Evolutionary conservation across 2,329 filamentous ascomycete genomes (phyloP), one percentile per base, ranked within the genome.

Genomic region (Sporothrix phasma): DNA sequence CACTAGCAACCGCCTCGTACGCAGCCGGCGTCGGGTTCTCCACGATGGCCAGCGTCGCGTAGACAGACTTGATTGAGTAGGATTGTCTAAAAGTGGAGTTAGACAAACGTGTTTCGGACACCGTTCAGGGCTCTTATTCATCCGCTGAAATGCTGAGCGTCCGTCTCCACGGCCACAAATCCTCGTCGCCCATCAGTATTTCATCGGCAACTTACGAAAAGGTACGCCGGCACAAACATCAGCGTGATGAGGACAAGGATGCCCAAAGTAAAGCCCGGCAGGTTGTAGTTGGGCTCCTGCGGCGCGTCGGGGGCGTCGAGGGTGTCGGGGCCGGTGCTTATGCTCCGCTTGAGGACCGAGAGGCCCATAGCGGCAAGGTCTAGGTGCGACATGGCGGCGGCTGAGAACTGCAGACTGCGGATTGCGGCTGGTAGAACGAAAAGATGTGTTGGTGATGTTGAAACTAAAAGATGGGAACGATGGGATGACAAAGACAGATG

Each of bases 1-100:
- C 74, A 11, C 79, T 73, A 51, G 78, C 72, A 53, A 85, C 72
- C 61, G 81, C 77, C 64, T 82, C 79, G 74, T 84, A 85, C 31
- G 77, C 76, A 5, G 82, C 81, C 59, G 81, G 80, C 41, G 78
- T 78, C 61, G 83, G 81, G 73, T 85, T 80, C 70, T 85, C 83
- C 68, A 85, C 74, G 67, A 84, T 83, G 72, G 82, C 80, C 66
- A 85, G 77, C 63, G 80, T 78, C 51, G 81, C 78, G 70, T 79
- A 82, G 69, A 85, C 71, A 64, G 74, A 73, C 62, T 75, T 72
- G 59, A 85, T 71, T 10, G 81, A 81, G 74, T 85, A 85, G 63
- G 72, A n/a, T 69, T 66, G 79, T 68, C 80, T 84, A 61, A 3
- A 7, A 17, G 13, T 15, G 39, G 49, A 39, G 46, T 41, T 29